phyloP scores from a whole-genome alignment of 768 basidiomycete genomes.

The Mycena amicta region DNA sequence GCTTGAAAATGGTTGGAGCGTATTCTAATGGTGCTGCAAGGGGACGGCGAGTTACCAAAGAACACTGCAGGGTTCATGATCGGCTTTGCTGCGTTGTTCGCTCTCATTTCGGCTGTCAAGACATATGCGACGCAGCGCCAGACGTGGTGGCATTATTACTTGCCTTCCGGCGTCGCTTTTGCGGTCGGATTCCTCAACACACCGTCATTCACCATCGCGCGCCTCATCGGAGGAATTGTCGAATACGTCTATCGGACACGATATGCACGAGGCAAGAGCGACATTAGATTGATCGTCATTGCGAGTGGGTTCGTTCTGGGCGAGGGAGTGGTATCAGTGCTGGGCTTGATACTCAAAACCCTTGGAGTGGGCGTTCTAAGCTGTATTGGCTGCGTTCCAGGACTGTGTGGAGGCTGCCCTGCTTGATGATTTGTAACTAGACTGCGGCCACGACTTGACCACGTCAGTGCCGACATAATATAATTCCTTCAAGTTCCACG shows the following conservation, averaged over 20 bases:
- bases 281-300: slow-evolving; percentile 80
- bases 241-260: slow-evolving; percentile 70
- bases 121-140: slow-evolving; percentile 53
- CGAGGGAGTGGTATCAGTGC: slow-evolving; percentile 87
- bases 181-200: slow-evolving; percentile 96
- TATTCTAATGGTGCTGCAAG: too few relatives aligned
- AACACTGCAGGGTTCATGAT: slow-evolving; percentile 80
- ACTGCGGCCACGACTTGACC: background rate
- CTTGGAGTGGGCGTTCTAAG: slow-evolving; percentile 74
- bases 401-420: slow-evolving; percentile 72
- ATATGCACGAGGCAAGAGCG: slow-evolving; percentile 52
- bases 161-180: slow-evolving; percentile 92
- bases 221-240: slow-evolving; percentile 83
- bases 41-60: slow-evolving; percentile 81
- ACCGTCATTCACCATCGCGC: slow-evolving; percentile 90
- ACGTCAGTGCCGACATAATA: background rate
- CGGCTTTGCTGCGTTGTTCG: slow-evolving; percentile 73
- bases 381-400: slow-evolving; percentile 86
- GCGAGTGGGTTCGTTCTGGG: slow-evolving; percentile 96
- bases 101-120: slow-evolving; percentile 66
- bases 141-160: slow-evolving; percentile 66
- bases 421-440: slow-evolving; percentile 15
- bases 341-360: slow-evolving; percentile 74
- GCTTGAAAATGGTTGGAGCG: too few relatives aligned
- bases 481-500: slow-evolving; percentile 1